Evolutionary conservation across 352 stramenopile species (phyloP).

Genomic region (Phytophthora megakarya): DNA sequence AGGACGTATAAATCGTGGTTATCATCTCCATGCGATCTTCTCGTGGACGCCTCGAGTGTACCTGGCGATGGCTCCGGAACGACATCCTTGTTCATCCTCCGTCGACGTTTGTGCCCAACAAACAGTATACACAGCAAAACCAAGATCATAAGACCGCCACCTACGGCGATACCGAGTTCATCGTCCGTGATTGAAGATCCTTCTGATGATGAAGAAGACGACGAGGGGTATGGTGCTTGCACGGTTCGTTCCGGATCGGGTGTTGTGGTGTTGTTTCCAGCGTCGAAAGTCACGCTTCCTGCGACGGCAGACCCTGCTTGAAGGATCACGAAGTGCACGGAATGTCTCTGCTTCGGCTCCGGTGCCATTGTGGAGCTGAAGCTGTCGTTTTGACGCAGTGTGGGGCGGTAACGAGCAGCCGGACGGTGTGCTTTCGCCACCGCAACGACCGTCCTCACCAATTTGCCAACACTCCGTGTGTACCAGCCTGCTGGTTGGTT

Average conservation of each 20-base stretch:
- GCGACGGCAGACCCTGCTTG: not conserved
- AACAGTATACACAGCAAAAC: constrained; percentile 30
- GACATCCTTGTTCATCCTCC: constrained; percentile 21
- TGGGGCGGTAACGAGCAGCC: constrained; percentile 12
- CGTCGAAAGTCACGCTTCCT: constrained; percentile 6
- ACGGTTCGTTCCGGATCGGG: constrained; percentile 19
- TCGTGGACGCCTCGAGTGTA: constrained; percentile 18
- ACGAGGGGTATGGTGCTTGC: constrained; percentile 12
- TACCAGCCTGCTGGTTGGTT: constrained; percentile 30
- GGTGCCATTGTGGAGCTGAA: constrained; percentile 13
- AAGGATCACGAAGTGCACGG: constrained; percentile 18
- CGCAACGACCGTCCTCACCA: constrained; percentile 27
- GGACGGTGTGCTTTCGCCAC: constrained; percentile 20
- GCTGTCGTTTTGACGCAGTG: constrained; percentile 8
- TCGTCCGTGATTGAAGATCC: constrained; percentile 24
- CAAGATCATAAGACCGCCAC: constrained; percentile 23
- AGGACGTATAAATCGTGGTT: constrained; percentile 25
- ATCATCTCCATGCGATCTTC: constrained; percentile 7
- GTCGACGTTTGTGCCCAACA: constrained; percentile 24
- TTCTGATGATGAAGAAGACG: constrained; percentile 15
- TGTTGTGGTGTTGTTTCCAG: constrained; percentile 10
- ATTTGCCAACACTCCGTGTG: constrained; percentile 19
- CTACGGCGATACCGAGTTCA: constrained; percentile 33
- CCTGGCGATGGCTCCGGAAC: constrained; percentile 12
- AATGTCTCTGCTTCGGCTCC: constrained; percentile 8